Percentiles rank a stretch among this genome's conserved stretches.
Conservation (phyloP, 495 filamentous ascomycete species). For the Xylaria palmicola region DNA sequence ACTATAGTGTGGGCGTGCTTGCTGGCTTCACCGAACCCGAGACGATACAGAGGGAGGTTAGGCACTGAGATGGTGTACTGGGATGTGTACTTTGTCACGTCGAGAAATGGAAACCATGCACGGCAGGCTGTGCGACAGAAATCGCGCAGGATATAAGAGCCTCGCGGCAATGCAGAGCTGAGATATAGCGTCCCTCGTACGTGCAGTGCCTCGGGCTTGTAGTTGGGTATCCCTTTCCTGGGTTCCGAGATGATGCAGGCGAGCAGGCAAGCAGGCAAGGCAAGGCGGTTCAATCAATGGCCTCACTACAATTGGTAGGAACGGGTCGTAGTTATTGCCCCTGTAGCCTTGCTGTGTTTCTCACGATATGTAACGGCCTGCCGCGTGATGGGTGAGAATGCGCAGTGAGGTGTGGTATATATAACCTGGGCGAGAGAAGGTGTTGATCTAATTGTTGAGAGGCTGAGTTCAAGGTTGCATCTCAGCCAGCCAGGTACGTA, state of each 20-base stretch:
- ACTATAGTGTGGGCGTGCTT: neutral
- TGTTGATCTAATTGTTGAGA: too few relatives aligned
- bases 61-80: neutral
- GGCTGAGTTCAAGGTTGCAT: too few relatives aligned
- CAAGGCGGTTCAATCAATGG: neutral
- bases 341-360: neutral
- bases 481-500: too few relatives aligned
- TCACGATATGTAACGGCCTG: neutral
- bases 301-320: neutral
- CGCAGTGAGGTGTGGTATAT: too few relatives aligned
- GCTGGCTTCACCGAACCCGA: neutral
- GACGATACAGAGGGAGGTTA: neutral
- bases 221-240: slow-evolving; percentile 1
- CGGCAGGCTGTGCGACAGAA: neutral
- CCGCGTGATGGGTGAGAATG: too few relatives aligned
- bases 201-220: too few relatives aligned
- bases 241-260: too few relatives aligned
- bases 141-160: neutral
- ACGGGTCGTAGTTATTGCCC: neutral
- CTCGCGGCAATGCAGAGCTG: neutral
- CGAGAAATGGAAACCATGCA: neutral
- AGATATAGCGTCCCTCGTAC: neutral
- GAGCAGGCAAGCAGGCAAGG: neutral
- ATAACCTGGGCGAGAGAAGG: too few relatives aligned
- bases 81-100: neutral